Percentiles rank a stretch among this genome's conserved stretches.
These are phyloP conservation scores for Fusarium neocosmosporiellum DNA, from an alignment of 2,329 filamentous ascomycete species.

Conservation along the genomic window DNA sequence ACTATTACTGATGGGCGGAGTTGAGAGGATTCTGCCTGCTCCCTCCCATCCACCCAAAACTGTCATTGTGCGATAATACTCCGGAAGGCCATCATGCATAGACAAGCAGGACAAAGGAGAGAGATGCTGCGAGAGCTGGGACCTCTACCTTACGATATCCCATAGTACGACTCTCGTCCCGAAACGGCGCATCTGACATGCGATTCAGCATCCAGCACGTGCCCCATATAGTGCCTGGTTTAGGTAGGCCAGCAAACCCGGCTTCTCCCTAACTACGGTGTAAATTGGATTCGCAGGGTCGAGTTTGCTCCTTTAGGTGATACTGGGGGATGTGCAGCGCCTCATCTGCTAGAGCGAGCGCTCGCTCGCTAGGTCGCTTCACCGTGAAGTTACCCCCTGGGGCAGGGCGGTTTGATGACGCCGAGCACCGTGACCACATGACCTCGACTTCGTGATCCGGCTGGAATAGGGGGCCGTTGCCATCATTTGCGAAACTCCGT, in stretches of 20 bases:
- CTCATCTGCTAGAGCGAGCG: constrained; percentile 9
- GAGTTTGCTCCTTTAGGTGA: constrained; percentile 9
- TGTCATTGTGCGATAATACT: constrained; percentile 4
- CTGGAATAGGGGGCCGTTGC: constrained; percentile 15
- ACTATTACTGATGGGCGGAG: not conserved
- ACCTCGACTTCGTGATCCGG: not conserved
- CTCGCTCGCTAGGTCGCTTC: not conserved
- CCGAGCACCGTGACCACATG: constrained; percentile 12
- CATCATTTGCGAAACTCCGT: constrained; percentile 7
- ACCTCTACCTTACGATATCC: constrained; percentile 15
- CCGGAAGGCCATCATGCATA: constrained; percentile 13
- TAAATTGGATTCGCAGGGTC: constrained; percentile 18
- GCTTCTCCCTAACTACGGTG: constrained; percentile 21
- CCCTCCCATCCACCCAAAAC: not conserved
- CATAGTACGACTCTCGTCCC: constrained; percentile 37
- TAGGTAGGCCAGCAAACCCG: constrained; percentile 9
- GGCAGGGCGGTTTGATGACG: constrained; percentile 1
- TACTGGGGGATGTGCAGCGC: constrained; percentile 11
- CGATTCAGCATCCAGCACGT: constrained; percentile 41
- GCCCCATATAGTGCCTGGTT: constrained; percentile 27
- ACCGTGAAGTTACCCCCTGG: constrained; percentile 1
- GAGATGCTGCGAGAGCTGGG: constrained; percentile 6
- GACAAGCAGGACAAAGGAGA: constrained; percentile 6
- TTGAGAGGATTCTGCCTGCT: not conserved
- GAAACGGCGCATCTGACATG: constrained; percentile 30